A percentile compares a stretch with the other conserved stretches of the same genome.
phyloP scores from a whole-genome alignment of 257 asterid species.

The Capsicum chinense region DNA sequence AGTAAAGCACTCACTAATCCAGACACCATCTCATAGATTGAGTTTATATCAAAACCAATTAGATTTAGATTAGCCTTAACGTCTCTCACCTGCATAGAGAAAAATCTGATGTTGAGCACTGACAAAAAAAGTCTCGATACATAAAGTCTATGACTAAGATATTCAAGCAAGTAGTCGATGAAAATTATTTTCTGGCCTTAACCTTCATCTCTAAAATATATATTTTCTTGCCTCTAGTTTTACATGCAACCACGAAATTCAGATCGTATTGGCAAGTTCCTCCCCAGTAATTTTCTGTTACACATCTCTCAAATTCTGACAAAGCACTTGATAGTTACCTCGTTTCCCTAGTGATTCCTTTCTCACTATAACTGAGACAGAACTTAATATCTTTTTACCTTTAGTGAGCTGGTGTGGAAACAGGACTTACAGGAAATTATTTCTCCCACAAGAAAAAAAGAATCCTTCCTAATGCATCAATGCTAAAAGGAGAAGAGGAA shows the following conservation, averaged over 20 bases:
- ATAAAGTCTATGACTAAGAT: conserved; percentile 9
- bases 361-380: neutral
- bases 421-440: neutral
- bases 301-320: neutral
- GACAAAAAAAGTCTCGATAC: conserved; percentile 15
- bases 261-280: neutral
- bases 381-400: neutral
- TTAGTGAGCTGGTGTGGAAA: neutral
- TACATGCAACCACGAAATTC: conserved; percentile 19
- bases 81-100: conserved; percentile 60
- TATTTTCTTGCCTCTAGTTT: neutral
- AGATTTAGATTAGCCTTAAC: conserved; percentile 68
- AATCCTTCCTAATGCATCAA: conserved; percentile 15
- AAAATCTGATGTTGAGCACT: conserved; percentile 6
- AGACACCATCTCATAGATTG: conserved; percentile 72
- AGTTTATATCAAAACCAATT: conserved; percentile 66
- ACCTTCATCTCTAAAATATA: neutral
- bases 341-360: neutral
- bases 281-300: conserved; percentile 8
- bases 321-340: neutral
- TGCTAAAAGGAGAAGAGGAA: neutral
- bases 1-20: conserved; percentile 60
- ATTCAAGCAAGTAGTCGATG: conserved; percentile 1
- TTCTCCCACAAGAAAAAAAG: conserved; percentile 15
- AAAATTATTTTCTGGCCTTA: neutral